Evolutionary conservation across 2,329 filamentous ascomycete species (phyloP).

Genomic region (Penicillium frequentans): DNA sequence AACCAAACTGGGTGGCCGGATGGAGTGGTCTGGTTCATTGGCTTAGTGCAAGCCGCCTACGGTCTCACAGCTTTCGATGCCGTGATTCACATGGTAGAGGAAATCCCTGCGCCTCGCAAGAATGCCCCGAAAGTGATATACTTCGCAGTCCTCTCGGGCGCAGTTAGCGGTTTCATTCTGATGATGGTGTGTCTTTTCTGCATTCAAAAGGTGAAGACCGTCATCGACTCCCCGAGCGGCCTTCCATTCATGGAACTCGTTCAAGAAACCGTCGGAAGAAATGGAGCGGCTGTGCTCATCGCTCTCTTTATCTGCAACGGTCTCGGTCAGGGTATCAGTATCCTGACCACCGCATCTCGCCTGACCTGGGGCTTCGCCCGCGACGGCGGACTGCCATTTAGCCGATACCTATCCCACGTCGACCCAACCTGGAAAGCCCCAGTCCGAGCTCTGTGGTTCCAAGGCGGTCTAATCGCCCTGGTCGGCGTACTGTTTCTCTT

Average conservation of each 20-base stretch:
- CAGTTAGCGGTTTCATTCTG: conserved; percentile 51
- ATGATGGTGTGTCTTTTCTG: conserved; percentile 54
- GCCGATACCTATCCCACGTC: conserved; percentile 45
- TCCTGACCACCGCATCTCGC: conserved; percentile 53
- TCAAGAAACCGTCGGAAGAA: conserved; percentile 37
- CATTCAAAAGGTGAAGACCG: conserved; percentile 46
- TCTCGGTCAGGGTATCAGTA: conserved; percentile 53
- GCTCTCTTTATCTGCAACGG: conserved; percentile 57
- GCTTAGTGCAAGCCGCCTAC: conserved; percentile 58
- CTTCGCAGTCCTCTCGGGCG: conserved; percentile 50
- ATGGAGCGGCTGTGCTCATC: conserved; percentile 50
- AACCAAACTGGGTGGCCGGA: conserved; percentile 53
- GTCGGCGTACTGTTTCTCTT: conserved; percentile 58
- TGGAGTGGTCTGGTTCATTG: conserved; percentile 58
- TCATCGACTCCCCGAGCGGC: conserved; percentile 38
- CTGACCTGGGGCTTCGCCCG: conserved; percentile 56
- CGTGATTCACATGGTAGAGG: conserved; percentile 59
- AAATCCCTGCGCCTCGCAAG: conserved; percentile 53
- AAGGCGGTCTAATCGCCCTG: conserved; percentile 46
- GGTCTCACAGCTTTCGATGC: conserved; percentile 59
- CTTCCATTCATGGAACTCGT: conserved; percentile 53
- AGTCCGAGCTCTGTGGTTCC: conserved; percentile 52
- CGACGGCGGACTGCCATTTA: conserved; percentile 50
- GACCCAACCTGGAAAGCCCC: conserved; percentile 54
- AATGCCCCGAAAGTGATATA: conserved; percentile 56